A percentile compares a stretch with the other conserved stretches of the same genome.
Evolutionary conservation across 2,329 filamentous ascomycete genomes (phyloP).

Genomic region (Cordyceps fumosorosea): DNA sequence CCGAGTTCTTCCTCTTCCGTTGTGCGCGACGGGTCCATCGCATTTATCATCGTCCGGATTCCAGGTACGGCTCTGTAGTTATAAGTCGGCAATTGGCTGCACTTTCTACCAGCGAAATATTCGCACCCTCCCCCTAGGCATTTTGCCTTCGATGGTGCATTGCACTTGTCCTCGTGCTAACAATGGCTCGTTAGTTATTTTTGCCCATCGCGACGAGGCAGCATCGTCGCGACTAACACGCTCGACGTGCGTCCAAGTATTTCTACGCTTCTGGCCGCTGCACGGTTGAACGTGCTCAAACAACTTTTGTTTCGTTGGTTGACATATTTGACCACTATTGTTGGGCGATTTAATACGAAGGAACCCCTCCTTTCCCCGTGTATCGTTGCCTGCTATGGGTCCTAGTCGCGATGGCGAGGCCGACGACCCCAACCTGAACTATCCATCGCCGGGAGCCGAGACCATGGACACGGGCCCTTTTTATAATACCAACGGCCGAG

Average conservation of each 20-base stretch:
- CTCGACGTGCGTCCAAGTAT: slow-evolving; percentile 3
- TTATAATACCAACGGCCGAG: slow-evolving; percentile 34
- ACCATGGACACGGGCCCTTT: slow-evolving; percentile 37
- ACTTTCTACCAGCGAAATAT: neutral
- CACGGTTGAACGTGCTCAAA: neutral
- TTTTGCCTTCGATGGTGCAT: neutral
- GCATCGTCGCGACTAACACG: slow-evolving; percentile 6
- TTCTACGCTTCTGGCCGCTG: neutral
- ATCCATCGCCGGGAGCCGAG: slow-evolving; percentile 41
- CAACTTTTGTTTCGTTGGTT: neutral
- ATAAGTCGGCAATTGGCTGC: slow-evolving; percentile 26
- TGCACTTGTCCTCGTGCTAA: slow-evolving; percentile 6
- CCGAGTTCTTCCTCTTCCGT: slow-evolving; percentile 45
- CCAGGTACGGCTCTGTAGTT: slow-evolving; percentile 24
- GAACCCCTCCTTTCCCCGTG: neutral
- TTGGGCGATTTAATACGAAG: neutral
- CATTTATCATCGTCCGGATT: slow-evolving; percentile 37
- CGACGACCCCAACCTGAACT: slow-evolving; percentile 34
- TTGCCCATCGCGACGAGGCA: slow-evolving; percentile 4
- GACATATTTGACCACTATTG: neutral
- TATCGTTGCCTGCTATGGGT: slow-evolving; percentile 22
- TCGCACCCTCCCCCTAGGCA: neutral
- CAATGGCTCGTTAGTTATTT: slow-evolving; percentile 8
- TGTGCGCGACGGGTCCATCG: slow-evolving; percentile 30
- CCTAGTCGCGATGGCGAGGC: slow-evolving; percentile 28